A percentile compares a stretch with the other conserved stretches of the same genome.
Evolutionary conservation across 2,329 filamentous ascomycete species (phyloP).

Genomic region (Microdochium paspali): DNA sequence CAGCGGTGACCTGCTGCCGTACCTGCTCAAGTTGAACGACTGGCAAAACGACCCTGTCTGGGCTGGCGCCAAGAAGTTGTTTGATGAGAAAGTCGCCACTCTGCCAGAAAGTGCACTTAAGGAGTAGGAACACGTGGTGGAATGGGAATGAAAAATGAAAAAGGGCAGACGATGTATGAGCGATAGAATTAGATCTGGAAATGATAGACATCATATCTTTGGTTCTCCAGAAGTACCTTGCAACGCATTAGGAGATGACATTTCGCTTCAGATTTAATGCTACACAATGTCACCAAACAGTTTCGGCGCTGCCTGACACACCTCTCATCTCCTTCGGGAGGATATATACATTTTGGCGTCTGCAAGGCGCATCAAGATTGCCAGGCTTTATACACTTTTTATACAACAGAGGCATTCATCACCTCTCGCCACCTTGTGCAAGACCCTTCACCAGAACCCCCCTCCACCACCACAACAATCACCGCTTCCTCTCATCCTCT

Average conservation of each 20-base stretch:
- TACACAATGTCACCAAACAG: no score
- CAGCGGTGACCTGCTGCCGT: constrained; percentile 67
- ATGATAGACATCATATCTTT: not conserved
- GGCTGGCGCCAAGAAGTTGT: constrained; percentile 75
- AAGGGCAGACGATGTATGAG: not conserved
- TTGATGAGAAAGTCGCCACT: constrained; percentile 69
- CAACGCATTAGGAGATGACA: no score
- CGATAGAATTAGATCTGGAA: no score
- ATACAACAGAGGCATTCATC: not conserved
- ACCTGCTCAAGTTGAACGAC: constrained; percentile 68
- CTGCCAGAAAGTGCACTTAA: constrained; percentile 38
- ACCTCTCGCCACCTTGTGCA: no score
- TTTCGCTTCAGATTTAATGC: no score
- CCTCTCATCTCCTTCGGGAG: not conserved
- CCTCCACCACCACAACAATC: no score
- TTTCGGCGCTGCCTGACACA: no score
- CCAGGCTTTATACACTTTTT: not conserved
- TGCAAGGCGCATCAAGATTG: not conserved
- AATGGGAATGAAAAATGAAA: not conserved
- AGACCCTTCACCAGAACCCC: no score
- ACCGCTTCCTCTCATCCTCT: no score
- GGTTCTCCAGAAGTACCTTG: no score
- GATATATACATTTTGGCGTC: not conserved
- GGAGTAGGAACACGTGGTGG: not conserved
- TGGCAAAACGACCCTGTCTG: constrained; percentile 68